A percentile compares a stretch with the other conserved stretches of the same genome.
phyloP scores from a whole-genome alignment of 2,329 filamentous ascomycete genomes.

The Calonectria honghensis region DNA sequence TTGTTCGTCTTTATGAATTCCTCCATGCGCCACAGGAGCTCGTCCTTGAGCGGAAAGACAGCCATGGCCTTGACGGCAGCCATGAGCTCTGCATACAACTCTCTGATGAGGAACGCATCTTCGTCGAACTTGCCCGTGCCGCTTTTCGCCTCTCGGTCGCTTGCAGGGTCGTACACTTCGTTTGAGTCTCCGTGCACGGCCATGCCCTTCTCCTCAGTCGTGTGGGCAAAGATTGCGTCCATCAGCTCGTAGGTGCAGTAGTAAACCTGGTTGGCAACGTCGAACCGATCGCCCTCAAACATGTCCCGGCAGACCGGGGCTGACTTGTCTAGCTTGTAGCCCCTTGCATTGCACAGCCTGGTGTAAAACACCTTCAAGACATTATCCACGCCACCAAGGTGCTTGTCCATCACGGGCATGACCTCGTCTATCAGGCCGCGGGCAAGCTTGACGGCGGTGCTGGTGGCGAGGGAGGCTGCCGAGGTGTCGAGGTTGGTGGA shows the following conservation, averaged over 20 bases:
- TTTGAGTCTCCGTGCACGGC: background rate
- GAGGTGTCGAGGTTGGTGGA: background rate
- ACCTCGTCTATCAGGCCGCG: background rate
- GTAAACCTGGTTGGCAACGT: background rate
- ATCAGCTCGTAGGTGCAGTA: background rate
- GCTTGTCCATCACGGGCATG: background rate
- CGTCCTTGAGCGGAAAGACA: background rate
- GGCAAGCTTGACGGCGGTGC: background rate
- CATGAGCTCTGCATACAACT: background rate
- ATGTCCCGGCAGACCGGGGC: background rate
- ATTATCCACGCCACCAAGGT: background rate
- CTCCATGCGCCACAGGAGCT: background rate
- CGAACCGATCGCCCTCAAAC: background rate
- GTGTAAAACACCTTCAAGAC: background rate
- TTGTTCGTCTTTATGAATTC: background rate
- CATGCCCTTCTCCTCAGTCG: background rate
- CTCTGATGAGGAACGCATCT: slow-evolving; percentile 2
- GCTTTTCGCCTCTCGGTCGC: background rate
- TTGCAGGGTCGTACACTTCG: background rate
- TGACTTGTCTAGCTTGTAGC: background rate
- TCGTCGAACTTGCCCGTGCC: slow-evolving; percentile 4
- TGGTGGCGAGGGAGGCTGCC: background rate
- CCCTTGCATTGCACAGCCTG: slow-evolving; percentile 1
- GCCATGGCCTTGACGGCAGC: background rate
- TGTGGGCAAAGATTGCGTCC: background rate